These are phyloP conservation scores for Fusarium verrucosum DNA, from an alignment of 2,329 filamentous ascomycete genomes.

Conservation along the genomic window DNA sequence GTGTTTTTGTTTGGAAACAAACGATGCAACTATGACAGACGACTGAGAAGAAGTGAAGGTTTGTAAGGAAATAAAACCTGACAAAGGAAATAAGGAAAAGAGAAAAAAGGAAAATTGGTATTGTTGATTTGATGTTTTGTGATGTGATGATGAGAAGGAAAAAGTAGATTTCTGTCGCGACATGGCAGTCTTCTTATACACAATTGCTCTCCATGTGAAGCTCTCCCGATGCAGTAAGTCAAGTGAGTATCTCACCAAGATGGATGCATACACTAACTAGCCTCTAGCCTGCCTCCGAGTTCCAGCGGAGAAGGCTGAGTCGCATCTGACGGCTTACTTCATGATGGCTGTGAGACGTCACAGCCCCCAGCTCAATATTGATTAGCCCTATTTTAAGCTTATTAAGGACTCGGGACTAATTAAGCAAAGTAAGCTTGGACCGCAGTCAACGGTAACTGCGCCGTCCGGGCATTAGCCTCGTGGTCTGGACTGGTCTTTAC, in stretches of 20 bases:
- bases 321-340: conserved; percentile 7
- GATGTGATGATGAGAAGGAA: conserved; percentile 30
- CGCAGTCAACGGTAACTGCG: conserved; percentile 1
- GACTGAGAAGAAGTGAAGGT: conserved; percentile 32
- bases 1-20: conserved; percentile 12
- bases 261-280: not conserved
- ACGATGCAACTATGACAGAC: conserved; percentile 4
- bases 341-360: conserved; percentile 24
- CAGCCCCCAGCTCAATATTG: conserved; percentile 22
- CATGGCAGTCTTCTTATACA: conserved; percentile 12
- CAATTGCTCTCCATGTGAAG: not conserved
- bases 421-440: not conserved
- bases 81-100: conserved; percentile 35
- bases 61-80: conserved; percentile 31
- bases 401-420: conserved; percentile 18
- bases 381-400: conserved; percentile 36
- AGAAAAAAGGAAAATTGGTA: not conserved
- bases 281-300: conserved; percentile 21
- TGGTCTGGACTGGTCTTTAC: not conserved
- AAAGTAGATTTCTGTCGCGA: not conserved
- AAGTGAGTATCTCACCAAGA: not conserved
- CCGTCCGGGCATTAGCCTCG: not conserved
- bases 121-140: conserved; percentile 25
- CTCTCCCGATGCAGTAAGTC: not conserved
- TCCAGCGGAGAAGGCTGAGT: conserved; percentile 29